Evolutionary conservation across 768 basidiomycete genomes (phyloP), one percentile per base, ranked within the genome.

Genomic region (Sistotremastrum suecicum): DNA sequence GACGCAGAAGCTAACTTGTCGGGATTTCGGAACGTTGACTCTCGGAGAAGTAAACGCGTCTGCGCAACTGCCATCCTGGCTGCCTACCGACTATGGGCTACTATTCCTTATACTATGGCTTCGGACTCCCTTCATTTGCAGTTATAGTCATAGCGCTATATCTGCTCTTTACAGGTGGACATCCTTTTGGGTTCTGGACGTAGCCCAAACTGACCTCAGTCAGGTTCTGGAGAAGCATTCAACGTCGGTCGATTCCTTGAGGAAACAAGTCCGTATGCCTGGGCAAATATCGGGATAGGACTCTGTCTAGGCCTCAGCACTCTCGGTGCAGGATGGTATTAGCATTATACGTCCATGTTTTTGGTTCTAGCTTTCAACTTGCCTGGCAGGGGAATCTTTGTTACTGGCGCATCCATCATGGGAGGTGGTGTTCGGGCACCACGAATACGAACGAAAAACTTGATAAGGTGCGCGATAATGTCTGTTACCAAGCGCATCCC

Each of bases 371-470:
- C 5, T 38, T 31, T 50, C 33, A 49, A 37, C 8, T 32, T 7
- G 29, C 35, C n/a, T 35, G 35, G 49, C 48, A 98, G 94, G 94
- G 94, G 94, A 43, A 98, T 99, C 60, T 90, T 94, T 69, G 66
- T 98, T 46, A 98, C 95, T 1, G 95, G 95, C 45, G 67, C 92
- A n/a, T 94, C 90, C 32, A 91, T 99, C 54, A 71, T 99, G 32
- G 94, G 94, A 39, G 95, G 91, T 59, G 92, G 92, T 57, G 90
- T 98, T 7, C 72, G 91, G 38, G 75, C 90, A 41, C 94, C 94
- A 7, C 73, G 94, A 53, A 98, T 99, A 45, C 75, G 82, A 42
- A 98, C 94, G 12, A 98, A 99, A 75, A 99, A 99, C 61, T 63
- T 98, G 62, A 95, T 99, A 55, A 91, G 88, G 91, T 89, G 42